Conservation (phyloP, 148 eudicot genomes). For the Nepenthes gracilis region DNA sequence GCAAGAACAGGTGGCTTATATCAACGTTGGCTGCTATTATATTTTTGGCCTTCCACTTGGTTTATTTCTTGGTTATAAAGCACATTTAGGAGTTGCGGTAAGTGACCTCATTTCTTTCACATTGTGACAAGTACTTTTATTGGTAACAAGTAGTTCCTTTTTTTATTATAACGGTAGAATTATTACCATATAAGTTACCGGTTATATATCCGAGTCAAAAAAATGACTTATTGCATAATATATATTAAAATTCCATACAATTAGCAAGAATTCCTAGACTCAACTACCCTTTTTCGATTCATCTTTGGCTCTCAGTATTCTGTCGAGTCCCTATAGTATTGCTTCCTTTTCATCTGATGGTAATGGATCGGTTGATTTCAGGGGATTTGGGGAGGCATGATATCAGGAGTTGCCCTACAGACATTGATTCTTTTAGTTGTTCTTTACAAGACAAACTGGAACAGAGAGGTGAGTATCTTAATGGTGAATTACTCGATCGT, state of each 20-base stretch:
- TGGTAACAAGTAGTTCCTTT: too few relatives aligned
- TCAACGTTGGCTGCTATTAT: constrained; percentile 65
- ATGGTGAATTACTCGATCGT: too few relatives aligned
- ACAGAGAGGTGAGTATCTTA: constrained; percentile 38
- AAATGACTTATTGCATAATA: too few relatives aligned
- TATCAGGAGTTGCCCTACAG: constrained; percentile 59
- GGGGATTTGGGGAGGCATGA: constrained; percentile 90
- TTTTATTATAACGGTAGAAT: too few relatives aligned
- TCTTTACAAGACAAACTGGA: constrained; percentile 78
- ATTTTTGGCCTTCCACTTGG: constrained; percentile 66
- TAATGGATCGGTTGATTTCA: constrained; percentile 4
- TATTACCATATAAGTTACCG: too few relatives aligned
- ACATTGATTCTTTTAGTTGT: constrained; percentile 42
- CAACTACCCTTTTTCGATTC: neutral
- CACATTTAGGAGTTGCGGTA: constrained; percentile 61
- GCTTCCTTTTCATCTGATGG: neutral
- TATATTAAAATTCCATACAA: too few relatives aligned
- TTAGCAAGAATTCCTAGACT: neutral
- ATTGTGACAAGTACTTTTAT: neutral
- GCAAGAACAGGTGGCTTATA: constrained; percentile 73
- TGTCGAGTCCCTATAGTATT: neutral
- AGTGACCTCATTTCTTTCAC: neutral
- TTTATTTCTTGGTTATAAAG: constrained; percentile 48
- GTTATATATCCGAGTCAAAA: too few relatives aligned
- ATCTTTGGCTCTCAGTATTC: neutral